Base-by-base conservation (phyloP, 495 filamentous ascomycete species). In the Baudoinia panamericana region DNA sequence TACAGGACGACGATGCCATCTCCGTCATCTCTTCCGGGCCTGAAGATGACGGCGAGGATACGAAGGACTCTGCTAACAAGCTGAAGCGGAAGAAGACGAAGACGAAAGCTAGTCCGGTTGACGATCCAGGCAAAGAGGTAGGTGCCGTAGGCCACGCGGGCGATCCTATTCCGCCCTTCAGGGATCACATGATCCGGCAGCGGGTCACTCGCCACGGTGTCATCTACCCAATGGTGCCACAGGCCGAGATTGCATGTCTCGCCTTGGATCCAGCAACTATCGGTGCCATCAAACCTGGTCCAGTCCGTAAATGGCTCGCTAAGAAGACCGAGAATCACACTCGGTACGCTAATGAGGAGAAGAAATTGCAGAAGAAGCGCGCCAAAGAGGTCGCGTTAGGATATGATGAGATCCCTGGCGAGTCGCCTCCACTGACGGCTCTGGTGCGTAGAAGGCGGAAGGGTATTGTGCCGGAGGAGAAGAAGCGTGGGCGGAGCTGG, bases 121-220 rank as follows among this genome's bases (percentile, higher is more conserved):
- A n/a, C n/a, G n/a, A n/a, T n/a, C 16, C 36, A 43, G 29, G 20
- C 13, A 6, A 19, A 3, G 8, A 4, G 3, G 11, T 37, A n/a
- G 39, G 30, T 59, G 63, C 70, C 11, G 69, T 93, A 2, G 84
- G 85, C 24, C 80, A 67, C 53, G 84, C 85, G 18, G 82, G 84
- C n/a, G 82, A 88, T 54, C 71, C 81, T 10, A 62, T 93, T 0
- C 85, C 84, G 4, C 58, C 71, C 0, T 95, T 85, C 61, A 68
- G 74, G 35, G 60, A 78, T 33, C 78, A 92, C 57, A 93, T 94
- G 83, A 85, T 96, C 41, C 81, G 88, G 4, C 83, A 96, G 55
- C 66, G 79, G 17, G 76, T 96, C 23, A 76, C 82, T 46, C 72
- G 80, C 11, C 72, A 84, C 53, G 88, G 88, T 9, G 60, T 67